Evolutionary conservation across 306 rosid genomes (phyloP).

Genomic region (Cucurbita ficifolia): DNA sequence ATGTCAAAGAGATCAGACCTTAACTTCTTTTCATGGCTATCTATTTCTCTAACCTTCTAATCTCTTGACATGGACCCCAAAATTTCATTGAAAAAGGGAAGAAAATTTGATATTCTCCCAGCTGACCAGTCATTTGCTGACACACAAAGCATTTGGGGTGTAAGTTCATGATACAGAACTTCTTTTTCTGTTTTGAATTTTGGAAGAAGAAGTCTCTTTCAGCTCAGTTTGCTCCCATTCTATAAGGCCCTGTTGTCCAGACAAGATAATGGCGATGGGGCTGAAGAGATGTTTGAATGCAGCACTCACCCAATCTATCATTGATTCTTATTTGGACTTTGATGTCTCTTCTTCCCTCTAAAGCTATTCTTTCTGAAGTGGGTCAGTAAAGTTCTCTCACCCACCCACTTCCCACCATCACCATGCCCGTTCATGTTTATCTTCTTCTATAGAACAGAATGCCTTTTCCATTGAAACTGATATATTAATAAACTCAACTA

Average conservation of each 20-base stretch:
- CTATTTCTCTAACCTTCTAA: background rate
- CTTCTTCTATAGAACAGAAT: background rate
- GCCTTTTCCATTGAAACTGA: background rate
- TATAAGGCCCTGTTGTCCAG: background rate
- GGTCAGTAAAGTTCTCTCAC: background rate
- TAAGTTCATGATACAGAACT: background rate
- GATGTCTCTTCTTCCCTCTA: background rate
- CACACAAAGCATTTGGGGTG: background rate
- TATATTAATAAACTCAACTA: background rate
- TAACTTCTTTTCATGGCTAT: conserved; percentile 7
- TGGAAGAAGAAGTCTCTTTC: background rate
- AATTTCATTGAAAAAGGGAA: background rate
- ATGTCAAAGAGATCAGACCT: background rate
- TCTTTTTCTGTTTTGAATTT: background rate
- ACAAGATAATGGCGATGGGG: background rate
- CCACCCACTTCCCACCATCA: conserved; percentile 1
- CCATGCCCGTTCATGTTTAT: background rate
- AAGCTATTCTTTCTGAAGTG: background rate
- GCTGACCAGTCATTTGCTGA: background rate
- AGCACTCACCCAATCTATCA: conserved; percentile 1
- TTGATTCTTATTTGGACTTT: conserved; percentile 2
- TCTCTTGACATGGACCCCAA: background rate
- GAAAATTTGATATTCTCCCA: background rate
- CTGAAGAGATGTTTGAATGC: conserved; percentile 2
- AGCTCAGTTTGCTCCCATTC: background rate